These are phyloP conservation scores for Trichoderma pleuroti DNA, from an alignment of 2,329 filamentous ascomycete genomes.

Conservation along the genomic window DNA sequence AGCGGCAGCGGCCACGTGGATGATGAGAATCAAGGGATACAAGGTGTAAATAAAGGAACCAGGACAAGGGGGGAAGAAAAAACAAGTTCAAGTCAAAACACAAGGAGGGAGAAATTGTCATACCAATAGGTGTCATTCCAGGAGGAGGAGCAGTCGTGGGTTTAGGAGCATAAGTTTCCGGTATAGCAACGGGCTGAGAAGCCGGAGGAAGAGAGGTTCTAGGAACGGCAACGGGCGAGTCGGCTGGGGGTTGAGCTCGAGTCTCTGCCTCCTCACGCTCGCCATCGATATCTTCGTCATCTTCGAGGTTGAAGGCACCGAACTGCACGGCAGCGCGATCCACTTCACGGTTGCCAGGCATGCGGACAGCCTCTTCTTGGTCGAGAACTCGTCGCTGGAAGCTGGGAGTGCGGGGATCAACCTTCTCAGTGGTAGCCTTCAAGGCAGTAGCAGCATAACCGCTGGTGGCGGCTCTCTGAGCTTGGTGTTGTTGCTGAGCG, in stretches of 20 bases:
- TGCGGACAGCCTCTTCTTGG: conserved; percentile 95
- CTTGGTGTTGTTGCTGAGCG: conserved; percentile 58
- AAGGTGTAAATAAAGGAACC: background rate
- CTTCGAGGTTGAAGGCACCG: conserved; percentile 88
- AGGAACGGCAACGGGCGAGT: conserved; percentile 83
- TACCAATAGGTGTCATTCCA: conserved; percentile 36
- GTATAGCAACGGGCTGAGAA: conserved; percentile 50
- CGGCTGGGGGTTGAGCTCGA: conserved; percentile 84
- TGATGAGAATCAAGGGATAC: conserved; percentile 16
- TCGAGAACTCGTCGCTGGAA: conserved; percentile 85
- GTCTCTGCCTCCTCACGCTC: conserved; percentile 95
- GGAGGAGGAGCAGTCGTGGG: conserved; percentile 44
- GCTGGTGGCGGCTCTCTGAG: conserved; percentile 52
- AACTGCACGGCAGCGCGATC: conserved; percentile 94
- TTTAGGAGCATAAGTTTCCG: conserved; percentile 57
- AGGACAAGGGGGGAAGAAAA: background rate
- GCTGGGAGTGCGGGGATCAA: conserved; percentile 65
- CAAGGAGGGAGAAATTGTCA: too few species aligned
- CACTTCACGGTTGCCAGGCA: conserved; percentile 94
- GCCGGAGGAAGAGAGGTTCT: conserved; percentile 82
- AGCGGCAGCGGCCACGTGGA: conserved; percentile 23
- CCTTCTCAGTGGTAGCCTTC: conserved; percentile 65
- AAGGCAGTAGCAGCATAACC: conserved; percentile 77
- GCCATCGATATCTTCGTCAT: conserved; percentile 86
- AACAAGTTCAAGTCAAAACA: background rate